These are phyloP conservation scores for Shiraia sp. DNA, from an alignment of 2,329 filamentous ascomycete species.

Conservation along the genomic window DNA sequence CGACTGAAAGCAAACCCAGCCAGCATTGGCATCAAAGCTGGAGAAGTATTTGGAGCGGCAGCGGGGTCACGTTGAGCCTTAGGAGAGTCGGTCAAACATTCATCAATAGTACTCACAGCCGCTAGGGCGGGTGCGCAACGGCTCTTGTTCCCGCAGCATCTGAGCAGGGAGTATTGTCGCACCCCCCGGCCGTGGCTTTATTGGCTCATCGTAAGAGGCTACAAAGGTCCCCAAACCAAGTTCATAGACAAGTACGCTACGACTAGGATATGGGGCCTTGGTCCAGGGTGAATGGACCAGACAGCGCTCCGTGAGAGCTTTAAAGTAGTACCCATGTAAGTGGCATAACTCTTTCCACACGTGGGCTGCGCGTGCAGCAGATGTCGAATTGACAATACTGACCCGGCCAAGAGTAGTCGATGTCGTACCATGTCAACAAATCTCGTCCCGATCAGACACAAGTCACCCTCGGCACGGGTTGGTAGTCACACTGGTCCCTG, in stretches of 20 bases:
- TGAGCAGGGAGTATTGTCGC: slow-evolving; percentile 22
- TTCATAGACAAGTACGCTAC: slow-evolving; percentile 7
- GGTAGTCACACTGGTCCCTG: slow-evolving; percentile 10
- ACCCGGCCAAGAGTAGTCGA: slow-evolving; percentile 15
- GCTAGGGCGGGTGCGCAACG: slow-evolving; percentile 27
- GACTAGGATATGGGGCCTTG: slow-evolving; percentile 18
- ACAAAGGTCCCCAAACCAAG: slow-evolving; percentile 16
- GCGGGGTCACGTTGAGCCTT: slow-evolving; percentile 22
- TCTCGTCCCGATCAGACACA: slow-evolving; percentile 14
- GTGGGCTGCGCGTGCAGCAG: slow-evolving; percentile 27
- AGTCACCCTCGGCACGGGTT: slow-evolving; percentile 1
- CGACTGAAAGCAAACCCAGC: slow-evolving; percentile 15
- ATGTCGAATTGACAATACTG: slow-evolving; percentile 15
- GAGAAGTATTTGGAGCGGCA: slow-evolving; percentile 11
- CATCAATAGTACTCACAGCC: slow-evolving; percentile 25
- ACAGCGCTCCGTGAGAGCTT: slow-evolving; percentile 9
- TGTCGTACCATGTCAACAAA: slow-evolving; percentile 19
- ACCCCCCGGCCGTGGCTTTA: slow-evolving; percentile 35
- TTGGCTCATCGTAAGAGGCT: slow-evolving; percentile 22
- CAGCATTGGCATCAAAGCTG: slow-evolving; percentile 15
- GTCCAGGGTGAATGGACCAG: slow-evolving; percentile 13
- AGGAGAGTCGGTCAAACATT: slow-evolving; percentile 21
- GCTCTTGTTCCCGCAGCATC: slow-evolving; percentile 25
- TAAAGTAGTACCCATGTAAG: slow-evolving; percentile 5
- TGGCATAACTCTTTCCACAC: slow-evolving; percentile 27